Evolutionary conservation across 1,284 basidiomycete genomes (phyloP), one percentile per base, ranked within the genome.

Genomic region (Coniophora puteana): DNA sequence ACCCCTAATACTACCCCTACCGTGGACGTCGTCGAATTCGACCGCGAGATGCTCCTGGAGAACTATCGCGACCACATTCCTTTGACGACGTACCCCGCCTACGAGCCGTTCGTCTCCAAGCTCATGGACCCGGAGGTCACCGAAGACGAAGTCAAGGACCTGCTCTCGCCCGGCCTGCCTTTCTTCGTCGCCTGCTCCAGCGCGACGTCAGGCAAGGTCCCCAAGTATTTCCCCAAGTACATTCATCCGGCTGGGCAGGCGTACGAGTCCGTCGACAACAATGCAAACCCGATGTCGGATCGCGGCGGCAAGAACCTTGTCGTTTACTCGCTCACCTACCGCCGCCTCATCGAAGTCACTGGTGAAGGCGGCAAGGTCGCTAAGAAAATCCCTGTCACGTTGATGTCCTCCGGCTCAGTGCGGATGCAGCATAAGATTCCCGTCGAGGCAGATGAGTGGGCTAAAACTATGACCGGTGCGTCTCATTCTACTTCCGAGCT

Each of bases 91-190:
- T 54, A 55, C 5, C 53, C 48, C 26, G 20, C 42, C 17, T 57
- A 53, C 31, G 42, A 53, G 20, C 55, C 54, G 0, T 57, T 53
- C 16, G 6, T 54, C 28, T 25, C 34, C 26, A 41, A 34, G 23
- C 38, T 49, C 25, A 17, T 36, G 22, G 37, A 17, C 13, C 29
- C 20, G 5, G 37, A 38, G 3, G 14, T 44, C 8, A 24, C 8
- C 12, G 41, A 38, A 12, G 13, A 20, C 10, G 55, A 57, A 21
- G 43, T 55, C 40, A 46, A 46, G 33, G 43, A 54, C 34, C 51
- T 54, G 43, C 55, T 55, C 36, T 51, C 51, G 7, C 53, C 53
- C 4, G 53, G 52, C 0, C 20, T 54, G 18, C 53, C 55, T n/a
- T 44, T 31, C 31, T 55, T 48, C 21, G 24, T 58, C 17, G 48